Conservation (phyloP, 805 yeast genomes). For the Komagataella populi region DNA sequence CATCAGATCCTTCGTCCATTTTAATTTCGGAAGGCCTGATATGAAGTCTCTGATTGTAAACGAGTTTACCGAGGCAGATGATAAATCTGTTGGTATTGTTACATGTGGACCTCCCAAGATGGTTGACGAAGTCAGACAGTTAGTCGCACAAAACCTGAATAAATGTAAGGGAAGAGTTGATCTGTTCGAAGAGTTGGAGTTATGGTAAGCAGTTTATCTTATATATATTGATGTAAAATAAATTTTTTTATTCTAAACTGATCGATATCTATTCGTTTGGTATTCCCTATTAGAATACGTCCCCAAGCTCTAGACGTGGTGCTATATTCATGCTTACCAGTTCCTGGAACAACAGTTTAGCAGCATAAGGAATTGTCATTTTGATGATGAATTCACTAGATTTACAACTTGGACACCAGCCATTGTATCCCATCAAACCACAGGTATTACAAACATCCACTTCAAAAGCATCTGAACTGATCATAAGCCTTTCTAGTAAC, state of each 20-base stretch:
- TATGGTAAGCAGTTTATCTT: conserved; percentile 31
- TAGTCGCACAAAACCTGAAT: conserved; percentile 28
- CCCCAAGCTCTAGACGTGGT: conserved; percentile 82
- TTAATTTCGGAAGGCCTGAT: conserved; percentile 31
- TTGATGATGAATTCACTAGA: conserved; percentile 74
- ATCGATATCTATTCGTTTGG: background rate
- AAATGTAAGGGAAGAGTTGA: conserved; percentile 38
- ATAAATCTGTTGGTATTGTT: conserved; percentile 27
- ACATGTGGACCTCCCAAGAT: conserved; percentile 35
- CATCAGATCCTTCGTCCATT: conserved; percentile 22
- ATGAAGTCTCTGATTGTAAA: conserved; percentile 17
- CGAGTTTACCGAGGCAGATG: conserved; percentile 23
- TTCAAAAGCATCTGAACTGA: conserved; percentile 95
- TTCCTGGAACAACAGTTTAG: conserved; percentile 93
- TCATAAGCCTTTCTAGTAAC: conserved; percentile 85
- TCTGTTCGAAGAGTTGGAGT: conserved; percentile 62
- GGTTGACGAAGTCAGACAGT: conserved; percentile 37
- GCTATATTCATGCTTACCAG: conserved; percentile 97
- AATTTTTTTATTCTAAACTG: background rate
- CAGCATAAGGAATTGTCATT: conserved; percentile 99
- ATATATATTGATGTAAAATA: background rate
- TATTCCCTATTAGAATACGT: conserved; percentile 42
- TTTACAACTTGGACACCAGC: conserved; percentile 97
- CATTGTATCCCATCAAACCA: conserved; percentile 94
- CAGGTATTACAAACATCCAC: conserved; percentile 90